phyloP scores from a whole-genome alignment of 352 stramenopile species.

The Phytopythium boreale region DNA sequence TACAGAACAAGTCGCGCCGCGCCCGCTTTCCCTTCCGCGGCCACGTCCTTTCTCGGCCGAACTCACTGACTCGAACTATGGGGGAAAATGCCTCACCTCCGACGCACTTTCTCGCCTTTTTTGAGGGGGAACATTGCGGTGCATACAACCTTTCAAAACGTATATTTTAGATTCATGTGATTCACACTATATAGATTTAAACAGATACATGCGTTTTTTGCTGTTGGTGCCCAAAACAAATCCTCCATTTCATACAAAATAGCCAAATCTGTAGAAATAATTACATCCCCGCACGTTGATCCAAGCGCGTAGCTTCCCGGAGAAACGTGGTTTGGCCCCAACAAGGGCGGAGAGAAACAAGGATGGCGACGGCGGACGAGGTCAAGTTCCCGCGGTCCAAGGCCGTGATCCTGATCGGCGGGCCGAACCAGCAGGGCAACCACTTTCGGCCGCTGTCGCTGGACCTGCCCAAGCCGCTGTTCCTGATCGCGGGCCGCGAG shows the following conservation, averaged over 20 bases:
- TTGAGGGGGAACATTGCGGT: neutral
- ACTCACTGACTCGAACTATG: neutral
- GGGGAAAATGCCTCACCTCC: neutral
- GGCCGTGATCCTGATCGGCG: constrained; percentile 85
- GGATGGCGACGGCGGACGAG: constrained; percentile 27
- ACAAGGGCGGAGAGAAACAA: neutral
- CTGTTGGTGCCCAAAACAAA: neutral
- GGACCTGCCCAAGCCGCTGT: constrained; percentile 84
- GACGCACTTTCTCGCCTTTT: neutral
- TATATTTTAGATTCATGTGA: neutral
- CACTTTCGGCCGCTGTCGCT: constrained; percentile 86
- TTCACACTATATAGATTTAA: neutral
- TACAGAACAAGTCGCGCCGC: too few relatives aligned
- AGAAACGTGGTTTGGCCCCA: neutral
- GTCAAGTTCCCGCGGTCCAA: constrained; percentile 73
- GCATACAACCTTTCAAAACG: neutral
- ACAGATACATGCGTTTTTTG: neutral
- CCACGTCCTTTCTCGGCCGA: neutral
- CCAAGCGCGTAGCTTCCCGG: neutral
- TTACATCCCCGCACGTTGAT: neutral
- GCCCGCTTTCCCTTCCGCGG: neutral
- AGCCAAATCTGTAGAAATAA: neutral
- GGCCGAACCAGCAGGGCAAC: constrained; percentile 83
- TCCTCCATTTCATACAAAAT: neutral
- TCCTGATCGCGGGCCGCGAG: constrained; percentile 79